Conservation (phyloP, 352 stramenopile species). For the Peronospora farinosa region DNA sequence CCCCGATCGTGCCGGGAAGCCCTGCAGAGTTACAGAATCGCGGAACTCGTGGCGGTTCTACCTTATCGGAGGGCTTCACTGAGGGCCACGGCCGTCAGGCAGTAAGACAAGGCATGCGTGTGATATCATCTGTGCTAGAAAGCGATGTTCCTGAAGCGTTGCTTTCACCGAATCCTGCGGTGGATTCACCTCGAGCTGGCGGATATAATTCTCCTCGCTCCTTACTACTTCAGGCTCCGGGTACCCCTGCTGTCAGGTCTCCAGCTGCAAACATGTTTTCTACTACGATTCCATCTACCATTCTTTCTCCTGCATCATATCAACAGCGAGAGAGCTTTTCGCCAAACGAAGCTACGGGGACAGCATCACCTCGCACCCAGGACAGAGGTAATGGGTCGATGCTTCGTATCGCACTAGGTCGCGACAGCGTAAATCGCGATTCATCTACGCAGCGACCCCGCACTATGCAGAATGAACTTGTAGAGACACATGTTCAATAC, state of each 20-base stretch:
- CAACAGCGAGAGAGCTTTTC: slow-evolving; percentile 72
- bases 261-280: slow-evolving; percentile 48
- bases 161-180: slow-evolving; percentile 79
- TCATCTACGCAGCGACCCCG: slow-evolving; percentile 25
- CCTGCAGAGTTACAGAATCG: slow-evolving; percentile 82
- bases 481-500: slow-evolving; percentile 31
- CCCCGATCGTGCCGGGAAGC: slow-evolving; percentile 42
- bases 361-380: slow-evolving; percentile 18
- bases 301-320: slow-evolving; percentile 77
- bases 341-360: slow-evolving; percentile 18
- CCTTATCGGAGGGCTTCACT: slow-evolving; percentile 14
- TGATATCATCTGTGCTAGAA: slow-evolving; percentile 79
- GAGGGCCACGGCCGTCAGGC: slow-evolving; percentile 31
- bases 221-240: slow-evolving; percentile 58
- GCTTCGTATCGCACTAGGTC: slow-evolving; percentile 67
- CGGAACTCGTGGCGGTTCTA: slow-evolving; percentile 31
- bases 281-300: slow-evolving; percentile 31
- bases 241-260: slow-evolving; percentile 51
- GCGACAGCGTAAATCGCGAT: slow-evolving; percentile 65
- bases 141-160: slow-evolving; percentile 73
- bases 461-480: slow-evolving; percentile 28
- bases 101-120: slow-evolving; percentile 59
- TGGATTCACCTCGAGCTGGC: slow-evolving; percentile 74
- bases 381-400: slow-evolving; percentile 48
- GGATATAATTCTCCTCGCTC: slow-evolving; percentile 76